Base-by-base conservation (phyloP, 2,329 filamentous ascomycete genomes). In the Helotiales sp. region DNA sequence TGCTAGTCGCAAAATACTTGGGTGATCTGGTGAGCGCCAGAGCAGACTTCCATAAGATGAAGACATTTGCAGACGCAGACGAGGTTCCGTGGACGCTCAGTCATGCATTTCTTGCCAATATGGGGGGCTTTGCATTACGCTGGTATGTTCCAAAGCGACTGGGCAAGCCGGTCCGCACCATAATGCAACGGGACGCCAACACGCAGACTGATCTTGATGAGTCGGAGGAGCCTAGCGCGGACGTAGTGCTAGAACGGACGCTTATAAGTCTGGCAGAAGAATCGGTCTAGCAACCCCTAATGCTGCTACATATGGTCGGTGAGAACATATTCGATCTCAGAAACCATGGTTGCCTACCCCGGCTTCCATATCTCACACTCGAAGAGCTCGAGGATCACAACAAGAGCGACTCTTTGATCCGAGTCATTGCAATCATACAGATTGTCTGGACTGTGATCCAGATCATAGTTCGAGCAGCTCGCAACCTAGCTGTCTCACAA, bases 341-440 rank as follows among this genome's bases (percentile, higher is more conserved):
- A 29, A 15, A 31, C 38, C 22, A 9, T 38, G 52, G 55, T 5
- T 8, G 49, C 44, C 17, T 62, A 6, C 12, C 29, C 13, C 49
- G 22, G 27, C 46, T 55, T 5, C 57, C 54, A 8, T 30, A 65
- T 65, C 40, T 80, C 55, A 78, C 77, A 0, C 80, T 82, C 59
- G 78, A 76, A 1, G 79, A 81, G 53, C 72, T 83, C 12, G 74
- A 73, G 19, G 64, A 60, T 2, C 75, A 78, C 59, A 79, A 79
- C 0, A 71, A 70, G 2, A 75, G 72, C 25, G 68, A 61, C 25
- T 15, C 13, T 25, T 34, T 61, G 12, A 40, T 58, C 3, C 47
- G 53, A 15, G 17, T 40, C 15, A 53, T 61, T 24, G 38, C 55
- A 7, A 15, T 61, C 5, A 17, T 52, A 5, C 58, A 58, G 46